A percentile compares a stretch with the other conserved stretches of the same genome.
These are phyloP conservation scores for Agroathelia rolfsii DNA, from an alignment of 1,284 basidiomycete species.

Conservation along the genomic window DNA sequence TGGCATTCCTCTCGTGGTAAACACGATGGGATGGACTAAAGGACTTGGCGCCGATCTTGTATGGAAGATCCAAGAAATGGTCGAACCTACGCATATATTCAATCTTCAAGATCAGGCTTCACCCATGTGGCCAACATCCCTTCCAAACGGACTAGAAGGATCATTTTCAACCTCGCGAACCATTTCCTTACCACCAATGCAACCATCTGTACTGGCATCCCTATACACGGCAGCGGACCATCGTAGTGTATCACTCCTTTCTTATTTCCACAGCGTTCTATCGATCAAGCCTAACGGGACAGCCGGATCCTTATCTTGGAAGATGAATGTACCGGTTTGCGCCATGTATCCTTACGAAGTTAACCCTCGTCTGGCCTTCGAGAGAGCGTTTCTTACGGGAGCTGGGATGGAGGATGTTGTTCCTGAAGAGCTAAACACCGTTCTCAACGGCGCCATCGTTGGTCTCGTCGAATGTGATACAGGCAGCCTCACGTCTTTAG, in stretches of 20 bases:
- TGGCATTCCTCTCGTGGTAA: slow-evolving; percentile 79
- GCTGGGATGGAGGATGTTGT: slow-evolving; percentile 70
- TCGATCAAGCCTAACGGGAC: slow-evolving; percentile 18
- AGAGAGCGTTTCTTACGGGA: slow-evolving; percentile 55
- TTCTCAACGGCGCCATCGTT: slow-evolving; percentile 77
- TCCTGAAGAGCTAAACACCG: slow-evolving; percentile 51
- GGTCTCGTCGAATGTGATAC: slow-evolving; percentile 51
- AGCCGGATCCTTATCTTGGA: slow-evolving; percentile 40
- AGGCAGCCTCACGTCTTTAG: slow-evolving; percentile 26
- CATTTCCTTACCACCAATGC: too few species aligned
- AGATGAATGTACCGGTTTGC: slow-evolving; percentile 59
- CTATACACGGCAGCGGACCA: slow-evolving; percentile 67
- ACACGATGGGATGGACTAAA: slow-evolving; percentile 96
- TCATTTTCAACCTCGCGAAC: too few species aligned
- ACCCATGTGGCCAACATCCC: slow-evolving; percentile 22
- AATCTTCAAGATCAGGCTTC: slow-evolving; percentile 30
- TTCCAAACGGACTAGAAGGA: too few species aligned
- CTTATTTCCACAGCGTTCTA: slow-evolving; percentile 73
- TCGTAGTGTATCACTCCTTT: slow-evolving; percentile 63
- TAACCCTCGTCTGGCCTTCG: slow-evolving; percentile 41
- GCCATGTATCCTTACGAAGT: slow-evolving; percentile 63
- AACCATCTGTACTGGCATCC: too few species aligned
- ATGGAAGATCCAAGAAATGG: slow-evolving; percentile 54
- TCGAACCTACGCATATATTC: slow-evolving; percentile 60
- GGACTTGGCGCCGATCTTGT: slow-evolving; percentile 85